Conservation (phyloP, 768 basidiomycete genomes). For the Trametes coccinea region DNA sequence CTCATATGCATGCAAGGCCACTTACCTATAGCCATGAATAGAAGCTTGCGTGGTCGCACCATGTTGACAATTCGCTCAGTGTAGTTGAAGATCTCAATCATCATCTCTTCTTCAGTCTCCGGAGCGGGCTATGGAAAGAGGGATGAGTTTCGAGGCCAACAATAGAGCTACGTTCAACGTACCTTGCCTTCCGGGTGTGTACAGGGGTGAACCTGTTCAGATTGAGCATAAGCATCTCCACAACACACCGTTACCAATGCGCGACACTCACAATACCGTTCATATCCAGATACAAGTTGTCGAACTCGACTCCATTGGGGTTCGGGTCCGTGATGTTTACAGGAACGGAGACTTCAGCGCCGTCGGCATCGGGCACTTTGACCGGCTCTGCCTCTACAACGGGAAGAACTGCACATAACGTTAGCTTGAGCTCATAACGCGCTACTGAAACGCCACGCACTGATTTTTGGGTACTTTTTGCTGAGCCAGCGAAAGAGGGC, state of each 20-base stretch:
- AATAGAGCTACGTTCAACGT: constrained; percentile 17
- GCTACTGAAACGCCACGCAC: constrained; percentile 43
- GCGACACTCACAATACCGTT: constrained; percentile 83
- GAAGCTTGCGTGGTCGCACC: constrained; percentile 89
- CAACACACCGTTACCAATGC: neutral
- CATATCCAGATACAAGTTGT: constrained; percentile 98
- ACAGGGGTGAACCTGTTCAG: constrained; percentile 87
- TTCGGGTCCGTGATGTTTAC: constrained; percentile 79
- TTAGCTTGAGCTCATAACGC: neutral
- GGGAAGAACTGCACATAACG: constrained; percentile 52
- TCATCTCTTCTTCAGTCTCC: constrained; percentile 99
- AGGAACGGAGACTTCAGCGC: constrained; percentile 67
- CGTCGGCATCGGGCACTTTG: constrained; percentile 66
- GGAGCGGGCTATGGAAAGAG: constrained; percentile 71
- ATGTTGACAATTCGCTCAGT: constrained; percentile 97
- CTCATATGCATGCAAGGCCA: neutral
- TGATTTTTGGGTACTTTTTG: constrained; percentile 98
- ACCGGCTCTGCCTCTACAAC: constrained; percentile 86
- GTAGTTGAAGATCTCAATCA: constrained; percentile 95
- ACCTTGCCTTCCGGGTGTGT: constrained; percentile 98
- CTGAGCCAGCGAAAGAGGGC: constrained; percentile 98
- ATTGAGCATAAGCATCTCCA: neutral
- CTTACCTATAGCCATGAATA: constrained; percentile 97
- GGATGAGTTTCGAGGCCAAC: neutral
- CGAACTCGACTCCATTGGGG: constrained; percentile 95